Evolutionary conservation across 306 rosid species (phyloP).

Genomic region (Corylus americana): DNA sequence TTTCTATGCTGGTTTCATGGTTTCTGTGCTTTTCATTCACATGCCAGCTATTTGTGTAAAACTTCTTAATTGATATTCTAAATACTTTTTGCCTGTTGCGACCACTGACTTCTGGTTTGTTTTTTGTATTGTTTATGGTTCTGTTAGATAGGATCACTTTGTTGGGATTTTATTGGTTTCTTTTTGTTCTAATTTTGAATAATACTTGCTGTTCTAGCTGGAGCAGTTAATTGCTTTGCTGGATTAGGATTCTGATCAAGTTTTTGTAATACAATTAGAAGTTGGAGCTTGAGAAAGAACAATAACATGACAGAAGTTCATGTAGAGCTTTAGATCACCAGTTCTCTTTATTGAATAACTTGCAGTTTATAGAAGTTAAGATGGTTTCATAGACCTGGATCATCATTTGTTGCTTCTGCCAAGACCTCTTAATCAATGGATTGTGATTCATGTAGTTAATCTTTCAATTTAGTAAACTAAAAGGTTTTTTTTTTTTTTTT

Average conservation of each 20-base stretch:
- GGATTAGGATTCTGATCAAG: neutral
- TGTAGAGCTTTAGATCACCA: neutral
- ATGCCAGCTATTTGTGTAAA: neutral
- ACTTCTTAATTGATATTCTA: neutral
- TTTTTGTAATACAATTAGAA: neutral
- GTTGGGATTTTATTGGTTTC: neutral
- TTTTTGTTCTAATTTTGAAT: neutral
- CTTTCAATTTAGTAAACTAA: neutral
- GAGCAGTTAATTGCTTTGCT: neutral
- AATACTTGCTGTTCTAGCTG: neutral
- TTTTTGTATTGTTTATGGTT: neutral
- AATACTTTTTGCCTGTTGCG: neutral
- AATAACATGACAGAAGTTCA: neutral
- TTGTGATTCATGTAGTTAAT: neutral
- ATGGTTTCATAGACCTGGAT: neutral
- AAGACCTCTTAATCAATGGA: neutral
- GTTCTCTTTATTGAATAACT: neutral
- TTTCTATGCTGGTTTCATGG: neutral
- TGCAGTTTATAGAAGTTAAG: neutral
- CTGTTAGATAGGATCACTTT: neutral
- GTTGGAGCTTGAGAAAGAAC: neutral
- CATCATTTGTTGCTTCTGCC: neutral
- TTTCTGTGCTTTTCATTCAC: neutral
- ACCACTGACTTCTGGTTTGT: neutral
- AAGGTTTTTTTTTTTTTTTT: neutral